These are phyloP conservation scores for Pogostemon cablin DNA, from an alignment of 257 asterid genomes.

Conservation along the genomic window DNA sequence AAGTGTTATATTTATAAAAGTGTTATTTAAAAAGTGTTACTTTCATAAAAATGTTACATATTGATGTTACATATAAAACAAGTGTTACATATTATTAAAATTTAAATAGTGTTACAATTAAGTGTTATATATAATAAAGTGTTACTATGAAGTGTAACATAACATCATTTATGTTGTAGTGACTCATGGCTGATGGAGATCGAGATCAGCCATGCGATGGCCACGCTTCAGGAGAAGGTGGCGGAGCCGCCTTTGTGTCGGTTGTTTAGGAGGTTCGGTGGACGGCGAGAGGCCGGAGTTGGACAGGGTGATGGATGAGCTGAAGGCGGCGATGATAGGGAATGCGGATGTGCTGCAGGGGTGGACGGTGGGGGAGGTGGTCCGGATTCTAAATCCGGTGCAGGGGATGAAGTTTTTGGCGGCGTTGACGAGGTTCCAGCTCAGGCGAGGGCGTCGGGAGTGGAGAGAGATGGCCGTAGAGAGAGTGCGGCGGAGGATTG, in stretches of 20 bases:
- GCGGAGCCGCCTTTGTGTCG: conserved; percentile 52
- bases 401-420: conserved; percentile 50
- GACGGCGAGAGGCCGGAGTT: conserved; percentile 30
- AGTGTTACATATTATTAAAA: too few species aligned
- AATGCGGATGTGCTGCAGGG: conserved; percentile 56
- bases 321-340: conserved; percentile 41
- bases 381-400: conserved; percentile 42
- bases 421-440: conserved; percentile 44
- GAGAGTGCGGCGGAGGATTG: background rate
- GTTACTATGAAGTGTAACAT: too few species aligned
- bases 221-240: conserved; percentile 56
- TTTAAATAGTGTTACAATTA: too few species aligned
- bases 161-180: too few species aligned
- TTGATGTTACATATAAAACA: too few species aligned
- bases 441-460: conserved; percentile 44
- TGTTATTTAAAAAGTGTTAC: too few species aligned
- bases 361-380: conserved; percentile 44
- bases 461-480: conserved; percentile 36
- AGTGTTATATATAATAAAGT: too few species aligned
- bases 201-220: conserved; percentile 44
- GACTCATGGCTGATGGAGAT: conserved; percentile 41
- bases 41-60: too few species aligned
- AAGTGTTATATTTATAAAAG: too few species aligned
- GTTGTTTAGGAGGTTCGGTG: conserved; percentile 22
- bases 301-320: conserved; percentile 30